Base-by-base conservation (phyloP, 345 rosid genomes). In the Dipteronia sinensis region DNA sequence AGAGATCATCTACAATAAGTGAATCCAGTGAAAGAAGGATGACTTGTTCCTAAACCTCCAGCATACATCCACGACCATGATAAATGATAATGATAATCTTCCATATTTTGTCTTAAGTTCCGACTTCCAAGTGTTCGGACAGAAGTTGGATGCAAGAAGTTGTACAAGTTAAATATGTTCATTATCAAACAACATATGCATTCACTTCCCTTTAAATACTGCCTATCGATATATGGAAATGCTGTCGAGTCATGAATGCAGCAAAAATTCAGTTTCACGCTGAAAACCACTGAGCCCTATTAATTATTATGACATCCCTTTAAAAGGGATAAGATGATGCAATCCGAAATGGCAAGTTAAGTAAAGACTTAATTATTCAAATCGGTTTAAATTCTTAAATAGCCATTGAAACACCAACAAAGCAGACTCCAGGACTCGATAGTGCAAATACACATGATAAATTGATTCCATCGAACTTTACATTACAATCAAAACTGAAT, bases 171-270 rank as follows among this genome's bases (percentile, higher is more conserved):
- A 44, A 49, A 46, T 27, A 6, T 7, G 12, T 53, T 42, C 29
- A 73, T 17, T 68, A 64, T 74, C 70, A 74, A 64, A 65, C 70
- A 74, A 46, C 42, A 8, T 1, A 46, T 63, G n/a, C 64, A 59
- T 38, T 58, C 63, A 23, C 59, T 42, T 40, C 19, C 55, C 40
- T 10, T 74, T 64, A 58, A 59, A 58, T 58, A 40, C 53, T 12
- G 65, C 4, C 59, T 61, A 19, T n/a, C 74, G 19, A n/a, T 72
- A 15, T 72, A 15, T 72, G 53, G 6, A n/a, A 40, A 72, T 72
- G 64, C 2, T 19, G 58, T n/a, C 6, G 65, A 13, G 16, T 27
- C 53, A n/a, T 12, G 23, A 51, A 71, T 0, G 44, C 62, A 51
- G 10, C 20, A 16, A 25, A 44, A 67, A 46, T 20, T 31, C 47